A percentile compares a stretch with the other conserved stretches of the same genome.
Conservation (phyloP, 441 rosid genomes). For the Melastoma candidum region DNA sequence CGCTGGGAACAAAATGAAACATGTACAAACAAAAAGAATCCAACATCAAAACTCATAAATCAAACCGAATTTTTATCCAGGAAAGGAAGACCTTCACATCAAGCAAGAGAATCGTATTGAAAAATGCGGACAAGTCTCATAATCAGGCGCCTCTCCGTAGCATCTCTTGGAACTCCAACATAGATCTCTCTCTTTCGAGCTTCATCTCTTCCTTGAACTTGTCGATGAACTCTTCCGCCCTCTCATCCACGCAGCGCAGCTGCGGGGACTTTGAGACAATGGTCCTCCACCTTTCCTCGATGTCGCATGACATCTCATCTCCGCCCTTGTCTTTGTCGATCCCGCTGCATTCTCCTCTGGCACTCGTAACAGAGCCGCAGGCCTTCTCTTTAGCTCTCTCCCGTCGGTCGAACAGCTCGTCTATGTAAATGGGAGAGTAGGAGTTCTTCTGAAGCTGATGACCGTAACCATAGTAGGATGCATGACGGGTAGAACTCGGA, state of each 20-base stretch:
- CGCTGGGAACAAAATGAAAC: too few relatives aligned
- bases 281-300: conserved; percentile 75
- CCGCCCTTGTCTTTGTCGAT: conserved; percentile 14
- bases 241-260: conserved; percentile 56
- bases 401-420: conserved; percentile 26
- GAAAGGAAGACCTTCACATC: background rate
- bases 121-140: too few relatives aligned
- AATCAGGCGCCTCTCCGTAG: conserved; percentile 43
- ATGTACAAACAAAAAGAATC: too few relatives aligned
- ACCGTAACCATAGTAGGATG: conserved; percentile 14
- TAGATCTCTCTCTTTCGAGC: conserved; percentile 52
- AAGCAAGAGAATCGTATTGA: background rate
- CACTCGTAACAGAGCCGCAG: background rate
- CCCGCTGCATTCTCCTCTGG: conserved; percentile 23
- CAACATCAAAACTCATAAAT: too few relatives aligned
- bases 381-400: conserved; percentile 3
- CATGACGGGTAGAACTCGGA: conserved; percentile 4
- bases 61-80: too few relatives aligned
- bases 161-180: conserved; percentile 54
- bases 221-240: conserved; percentile 60
- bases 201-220: conserved; percentile 46
- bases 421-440: conserved; percentile 30
- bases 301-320: conserved; percentile 22
- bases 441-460: conserved; percentile 14
- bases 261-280: conserved; percentile 67